These are phyloP conservation scores for Chytridium lagenaria DNA, from an alignment of 371 early-diverging fungal genomes.

Conservation along the genomic window DNA sequence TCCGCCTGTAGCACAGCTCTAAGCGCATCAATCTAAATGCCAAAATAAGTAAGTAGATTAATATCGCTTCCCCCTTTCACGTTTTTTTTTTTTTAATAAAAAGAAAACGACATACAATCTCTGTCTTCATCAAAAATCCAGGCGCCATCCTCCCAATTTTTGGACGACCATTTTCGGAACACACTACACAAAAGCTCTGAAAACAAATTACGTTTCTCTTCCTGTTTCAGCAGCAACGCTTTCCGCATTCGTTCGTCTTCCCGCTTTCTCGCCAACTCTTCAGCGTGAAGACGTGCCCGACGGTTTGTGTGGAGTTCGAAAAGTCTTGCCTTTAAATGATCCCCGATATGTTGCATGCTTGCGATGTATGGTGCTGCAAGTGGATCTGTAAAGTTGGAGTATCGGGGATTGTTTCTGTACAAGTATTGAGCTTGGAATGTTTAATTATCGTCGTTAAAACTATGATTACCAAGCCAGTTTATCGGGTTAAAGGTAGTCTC, in stretches of 20 bases:
- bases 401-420: conserved; percentile 58
- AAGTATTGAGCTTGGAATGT: conserved; percentile 51
- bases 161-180: conserved; percentile 49
- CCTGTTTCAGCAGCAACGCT: conserved; percentile 30
- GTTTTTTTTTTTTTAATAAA: too few relatives aligned
- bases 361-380: conserved; percentile 47
- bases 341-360: conserved; percentile 34
- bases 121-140: conserved; percentile 40
- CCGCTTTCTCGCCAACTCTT: conserved; percentile 45
- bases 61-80: too few relatives aligned
- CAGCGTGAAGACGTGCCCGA: conserved; percentile 41
- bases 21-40: conserved; percentile 27
- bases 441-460: neutral
- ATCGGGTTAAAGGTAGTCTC: conserved; percentile 51
- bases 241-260: conserved; percentile 41
- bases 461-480: conserved; percentile 57
- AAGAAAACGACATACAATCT: conserved; percentile 41
- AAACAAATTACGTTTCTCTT: conserved; percentile 42
- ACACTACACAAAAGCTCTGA: conserved; percentile 44
- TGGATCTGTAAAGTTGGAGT: conserved; percentile 45
- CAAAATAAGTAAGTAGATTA: neutral
- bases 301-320: conserved; percentile 47
- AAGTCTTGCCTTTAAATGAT: conserved; percentile 41
- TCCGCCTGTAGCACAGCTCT: conserved; percentile 20
- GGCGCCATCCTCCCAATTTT: conserved; percentile 45